A percentile compares a stretch with the other conserved stretches of the same genome.
Conservation (phyloP, 2,329 filamentous ascomycete genomes). For the Teratosphaeria pseudoeucalypti region DNA sequence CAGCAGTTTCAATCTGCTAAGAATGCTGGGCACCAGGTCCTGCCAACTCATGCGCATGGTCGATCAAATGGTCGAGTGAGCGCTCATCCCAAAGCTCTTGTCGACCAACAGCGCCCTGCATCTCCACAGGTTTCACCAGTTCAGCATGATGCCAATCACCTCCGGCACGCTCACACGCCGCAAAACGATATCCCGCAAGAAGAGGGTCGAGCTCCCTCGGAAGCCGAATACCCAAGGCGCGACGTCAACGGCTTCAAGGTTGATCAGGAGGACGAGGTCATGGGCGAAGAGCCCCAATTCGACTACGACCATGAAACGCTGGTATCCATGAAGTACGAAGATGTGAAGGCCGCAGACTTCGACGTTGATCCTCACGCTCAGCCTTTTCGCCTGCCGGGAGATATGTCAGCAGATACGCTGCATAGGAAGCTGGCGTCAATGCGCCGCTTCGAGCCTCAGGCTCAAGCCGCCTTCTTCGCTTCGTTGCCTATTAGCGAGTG, state of each 20-base stretch:
- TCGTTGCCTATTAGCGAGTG: slow-evolving; percentile 45
- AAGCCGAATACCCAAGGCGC: background rate
- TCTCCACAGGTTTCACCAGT: background rate
- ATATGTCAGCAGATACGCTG: slow-evolving; percentile 8
- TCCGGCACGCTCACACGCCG: background rate
- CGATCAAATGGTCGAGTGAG: background rate
- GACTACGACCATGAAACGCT: slow-evolving; percentile 21
- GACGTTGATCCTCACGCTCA: slow-evolving; percentile 15
- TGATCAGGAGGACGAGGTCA: background rate
- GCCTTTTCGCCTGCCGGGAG: background rate
- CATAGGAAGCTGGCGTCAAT: slow-evolving; percentile 12
- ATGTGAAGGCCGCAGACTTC: slow-evolving; percentile 19
- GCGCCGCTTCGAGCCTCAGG: slow-evolving; percentile 9
- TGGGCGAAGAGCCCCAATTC: slow-evolving; percentile 5
- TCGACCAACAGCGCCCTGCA: background rate
- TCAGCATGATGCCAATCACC: background rate
- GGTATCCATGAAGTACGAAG: slow-evolving; percentile 15
- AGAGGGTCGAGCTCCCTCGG: background rate
- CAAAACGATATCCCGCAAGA: background rate
- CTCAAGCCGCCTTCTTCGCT: slow-evolving; percentile 42
- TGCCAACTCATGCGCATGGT: background rate
- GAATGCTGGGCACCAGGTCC: background rate
- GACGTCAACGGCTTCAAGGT: background rate
- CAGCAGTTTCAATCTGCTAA: background rate
- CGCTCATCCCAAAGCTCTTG: background rate